Conservation (phyloP, 2,329 filamentous ascomycete species). For the Exserohilum rostratum region DNA sequence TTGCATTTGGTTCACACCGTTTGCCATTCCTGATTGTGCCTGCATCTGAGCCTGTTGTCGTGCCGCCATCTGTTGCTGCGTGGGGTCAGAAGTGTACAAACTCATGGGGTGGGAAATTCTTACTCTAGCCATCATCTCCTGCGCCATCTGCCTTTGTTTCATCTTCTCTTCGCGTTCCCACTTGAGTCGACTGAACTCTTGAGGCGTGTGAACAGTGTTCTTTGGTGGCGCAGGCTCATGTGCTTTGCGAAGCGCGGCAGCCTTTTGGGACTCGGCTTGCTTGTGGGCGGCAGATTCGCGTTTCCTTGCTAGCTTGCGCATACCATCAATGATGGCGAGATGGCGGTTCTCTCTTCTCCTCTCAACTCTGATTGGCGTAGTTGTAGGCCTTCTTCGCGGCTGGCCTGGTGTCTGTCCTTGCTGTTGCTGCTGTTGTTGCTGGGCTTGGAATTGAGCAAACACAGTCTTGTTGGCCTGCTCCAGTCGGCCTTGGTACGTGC, state of each 20-base stretch:
- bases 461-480: conserved; percentile 67
- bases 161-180: conserved; percentile 80
- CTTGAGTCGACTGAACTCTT: conserved; percentile 88
- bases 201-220: conserved; percentile 72
- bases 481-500: conserved; percentile 68
- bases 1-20: conserved; percentile 48
- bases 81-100: conserved; percentile 16
- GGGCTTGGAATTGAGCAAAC: conserved; percentile 62
- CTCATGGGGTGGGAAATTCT: conserved; percentile 8
- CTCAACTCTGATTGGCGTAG: conserved; percentile 81
- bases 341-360: conserved; percentile 85
- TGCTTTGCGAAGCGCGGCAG: conserved; percentile 81
- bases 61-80: conserved; percentile 43
- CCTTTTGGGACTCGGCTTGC: conserved; percentile 73
- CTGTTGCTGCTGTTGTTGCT: conserved; percentile 61
- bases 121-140: conserved; percentile 60
- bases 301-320: conserved; percentile 95
- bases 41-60: conserved; percentile 49
- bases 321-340: conserved; percentile 86
- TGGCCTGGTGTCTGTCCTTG: conserved; percentile 58
- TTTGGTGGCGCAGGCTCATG: conserved; percentile 70
- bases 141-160: conserved; percentile 61
- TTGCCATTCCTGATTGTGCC: conserved; percentile 47
- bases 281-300: conserved; percentile 85
- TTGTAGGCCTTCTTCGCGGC: conserved; percentile 69